phyloP scores from a whole-genome alignment of 768 basidiomycete species.

The Lyophyllum semitale region DNA sequence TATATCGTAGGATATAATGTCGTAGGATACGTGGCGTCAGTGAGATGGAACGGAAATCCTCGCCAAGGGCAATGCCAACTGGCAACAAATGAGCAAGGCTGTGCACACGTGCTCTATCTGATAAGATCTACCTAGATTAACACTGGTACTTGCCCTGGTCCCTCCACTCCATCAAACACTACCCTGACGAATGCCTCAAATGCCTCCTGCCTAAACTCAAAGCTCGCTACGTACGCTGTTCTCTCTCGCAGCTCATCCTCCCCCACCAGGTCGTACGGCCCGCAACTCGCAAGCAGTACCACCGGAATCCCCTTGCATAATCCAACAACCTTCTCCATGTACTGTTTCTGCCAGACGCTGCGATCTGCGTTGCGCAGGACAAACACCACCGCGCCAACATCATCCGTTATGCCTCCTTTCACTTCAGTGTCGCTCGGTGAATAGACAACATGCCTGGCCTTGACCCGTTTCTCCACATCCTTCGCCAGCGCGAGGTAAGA shows the following conservation, averaged over 20 bases:
- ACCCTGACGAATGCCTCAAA: constrained; percentile 45
- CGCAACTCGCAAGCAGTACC: constrained; percentile 60
- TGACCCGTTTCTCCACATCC: constrained; percentile 32
- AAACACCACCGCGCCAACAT: constrained; percentile 44
- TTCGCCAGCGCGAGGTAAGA: constrained; percentile 53
- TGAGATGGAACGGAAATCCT: neutral
- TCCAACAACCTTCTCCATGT: constrained; percentile 31
- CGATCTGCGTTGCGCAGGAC: constrained; percentile 59
- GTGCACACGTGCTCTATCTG: constrained; percentile 2
- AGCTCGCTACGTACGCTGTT: constrained; percentile 49
- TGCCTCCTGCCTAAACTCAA: constrained; percentile 59
- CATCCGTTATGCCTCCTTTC: constrained; percentile 10
- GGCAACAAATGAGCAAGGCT: too few species aligned
- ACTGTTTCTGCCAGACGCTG: constrained; percentile 52
- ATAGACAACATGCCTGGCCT: constrained; percentile 52
- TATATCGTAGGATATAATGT: neutral
- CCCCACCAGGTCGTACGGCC: constrained; percentile 61
- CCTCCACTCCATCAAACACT: constrained; percentile 40
- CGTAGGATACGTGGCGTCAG: too few species aligned
- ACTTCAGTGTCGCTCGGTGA: constrained; percentile 9
- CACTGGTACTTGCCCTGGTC: constrained; percentile 4
- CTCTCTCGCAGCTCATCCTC: constrained; percentile 22
- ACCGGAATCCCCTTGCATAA: constrained; percentile 29
- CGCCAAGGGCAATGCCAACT: constrained; percentile 6
- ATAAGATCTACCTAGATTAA: neutral